Conservation (phyloP, 441 rosid species). For the Corymbia calophylla region DNA sequence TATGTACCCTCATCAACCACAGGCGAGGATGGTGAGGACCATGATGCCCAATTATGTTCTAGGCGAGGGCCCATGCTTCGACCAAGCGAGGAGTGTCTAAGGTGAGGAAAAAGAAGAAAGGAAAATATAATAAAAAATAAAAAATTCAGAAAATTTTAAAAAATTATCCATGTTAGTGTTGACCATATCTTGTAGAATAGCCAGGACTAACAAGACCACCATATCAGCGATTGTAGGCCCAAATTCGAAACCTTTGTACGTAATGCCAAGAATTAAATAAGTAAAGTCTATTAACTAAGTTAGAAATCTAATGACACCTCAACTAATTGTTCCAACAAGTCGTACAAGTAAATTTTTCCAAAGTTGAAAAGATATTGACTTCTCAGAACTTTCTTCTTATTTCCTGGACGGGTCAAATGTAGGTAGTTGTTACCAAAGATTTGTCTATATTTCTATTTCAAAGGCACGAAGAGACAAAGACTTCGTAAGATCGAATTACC, state of each 20-base stretch:
- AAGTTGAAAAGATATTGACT: background rate
- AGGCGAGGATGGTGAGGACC: rapidly evolving
- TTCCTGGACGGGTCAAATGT: background rate
- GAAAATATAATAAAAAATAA: no score
- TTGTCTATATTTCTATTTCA: background rate
- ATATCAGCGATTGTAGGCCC: background rate
- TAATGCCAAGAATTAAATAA: no score
- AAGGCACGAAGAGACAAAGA: background rate
- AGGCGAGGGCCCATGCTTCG: background rate
- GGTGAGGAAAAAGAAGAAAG: background rate
- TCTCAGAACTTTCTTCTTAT: background rate
- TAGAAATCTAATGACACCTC: background rate
- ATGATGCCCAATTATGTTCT: background rate
- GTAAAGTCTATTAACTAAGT: background rate
- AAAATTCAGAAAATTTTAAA: no score
- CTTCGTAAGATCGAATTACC: background rate
- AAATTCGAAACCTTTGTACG: background rate
- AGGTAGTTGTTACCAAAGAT: background rate
- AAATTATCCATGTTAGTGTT: no score
- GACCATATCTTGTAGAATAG: background rate
- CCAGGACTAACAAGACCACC: rapidly evolving
- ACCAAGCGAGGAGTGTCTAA: background rate
- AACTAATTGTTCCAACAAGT: no score
- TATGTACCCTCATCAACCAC: no score
- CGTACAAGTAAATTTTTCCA: background rate